Evolutionary conservation across 2,329 filamentous ascomycete genomes (phyloP), one percentile per base, ranked within the genome.

Genomic region (Trichoderma hamatum): DNA sequence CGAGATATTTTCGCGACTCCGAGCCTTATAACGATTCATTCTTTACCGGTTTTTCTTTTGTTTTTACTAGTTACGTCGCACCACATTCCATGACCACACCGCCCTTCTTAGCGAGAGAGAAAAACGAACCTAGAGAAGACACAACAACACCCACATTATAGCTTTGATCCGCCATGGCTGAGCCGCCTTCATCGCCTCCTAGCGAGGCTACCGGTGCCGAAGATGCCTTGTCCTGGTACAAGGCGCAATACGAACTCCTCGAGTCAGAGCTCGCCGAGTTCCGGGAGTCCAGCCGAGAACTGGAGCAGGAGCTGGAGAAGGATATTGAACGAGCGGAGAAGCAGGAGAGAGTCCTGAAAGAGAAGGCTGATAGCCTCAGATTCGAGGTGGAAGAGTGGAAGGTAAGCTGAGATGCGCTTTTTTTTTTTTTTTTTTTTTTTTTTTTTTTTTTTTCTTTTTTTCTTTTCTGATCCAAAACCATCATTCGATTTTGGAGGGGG

Each of bases 311-410:
- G 81, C 85, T 99, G 65, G 96, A 99, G 81, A 96, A 94, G 83
- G 96, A 99, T 79, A 90, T 99, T 69, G 95, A 98, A 75, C 91
- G 93, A 55, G 94, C 94, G 55, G 96, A 99, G 84, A 97, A 97
- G 83, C 89, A 94, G 75, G 95, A 98, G 82, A 88, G 94, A 72
- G 85, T 89, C 72, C 82, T 97, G 74, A 90, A 94, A 79, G 91
- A 97, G 79, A 97, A 95, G 83, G 91, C 93, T 0, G 95, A 98
- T 80, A 87, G 85, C 46, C 80, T 97, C 72, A 89, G 87, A 61
- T 99, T 93, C 77, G 94, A 98, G 80, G 94, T 96, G 0, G 94
- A 98, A 69, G 96, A 99, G 82, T 99, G 96, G 96, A 98, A 98
- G 90, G 94, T 95, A 83, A 80, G 87, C 36, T 21, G 74, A 36